Conservation (phyloP, 1,284 basidiomycete genomes). For the Cryptococcus sp. region DNA sequence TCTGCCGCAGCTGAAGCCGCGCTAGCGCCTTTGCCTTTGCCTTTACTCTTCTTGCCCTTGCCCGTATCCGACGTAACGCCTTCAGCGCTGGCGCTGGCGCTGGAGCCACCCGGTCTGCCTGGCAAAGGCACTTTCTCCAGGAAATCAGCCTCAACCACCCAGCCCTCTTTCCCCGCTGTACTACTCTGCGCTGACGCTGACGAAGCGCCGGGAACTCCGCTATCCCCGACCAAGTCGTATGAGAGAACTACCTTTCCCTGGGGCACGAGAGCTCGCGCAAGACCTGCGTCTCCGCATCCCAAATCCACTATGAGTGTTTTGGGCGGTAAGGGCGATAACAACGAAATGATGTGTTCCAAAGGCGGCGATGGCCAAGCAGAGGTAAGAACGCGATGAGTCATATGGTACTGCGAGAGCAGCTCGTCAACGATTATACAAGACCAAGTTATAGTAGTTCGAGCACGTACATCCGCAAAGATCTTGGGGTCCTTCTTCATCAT, state of each 20-base stretch:
- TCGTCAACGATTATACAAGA: not conserved
- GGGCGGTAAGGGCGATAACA: conserved; percentile 60
- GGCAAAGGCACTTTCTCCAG: conserved; percentile 73
- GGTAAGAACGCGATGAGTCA: conserved; percentile 84
- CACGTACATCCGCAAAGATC: conserved; percentile 71
- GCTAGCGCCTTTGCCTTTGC: conserved; percentile 13
- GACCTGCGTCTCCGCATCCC: conserved; percentile 90
- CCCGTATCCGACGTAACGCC: conserved; percentile 2
- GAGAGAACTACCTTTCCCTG: conserved; percentile 71
- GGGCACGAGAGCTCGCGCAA: conserved; percentile 72
- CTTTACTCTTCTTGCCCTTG: conserved; percentile 50
- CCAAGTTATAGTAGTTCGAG: not conserved
- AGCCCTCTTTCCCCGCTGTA: conserved; percentile 65
- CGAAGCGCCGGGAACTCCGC: conserved; percentile 20
- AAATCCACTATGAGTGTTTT: conserved; percentile 84
- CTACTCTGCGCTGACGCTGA: not conserved
- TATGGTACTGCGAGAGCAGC: conserved; percentile 71
- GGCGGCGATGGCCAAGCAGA: conserved; percentile 89
- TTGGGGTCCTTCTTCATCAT: conserved; percentile 79
- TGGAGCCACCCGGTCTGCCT: conserved; percentile 62
- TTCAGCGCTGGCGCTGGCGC: not conserved
- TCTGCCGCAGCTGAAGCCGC: conserved; percentile 45
- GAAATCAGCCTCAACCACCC: conserved; percentile 76
- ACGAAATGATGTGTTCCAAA: conserved; percentile 71
- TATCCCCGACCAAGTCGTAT: conserved; percentile 76